phyloP scores from a whole-genome alignment of 1,139 yeast genomes.

The Debaryomyces subglobosus region DNA sequence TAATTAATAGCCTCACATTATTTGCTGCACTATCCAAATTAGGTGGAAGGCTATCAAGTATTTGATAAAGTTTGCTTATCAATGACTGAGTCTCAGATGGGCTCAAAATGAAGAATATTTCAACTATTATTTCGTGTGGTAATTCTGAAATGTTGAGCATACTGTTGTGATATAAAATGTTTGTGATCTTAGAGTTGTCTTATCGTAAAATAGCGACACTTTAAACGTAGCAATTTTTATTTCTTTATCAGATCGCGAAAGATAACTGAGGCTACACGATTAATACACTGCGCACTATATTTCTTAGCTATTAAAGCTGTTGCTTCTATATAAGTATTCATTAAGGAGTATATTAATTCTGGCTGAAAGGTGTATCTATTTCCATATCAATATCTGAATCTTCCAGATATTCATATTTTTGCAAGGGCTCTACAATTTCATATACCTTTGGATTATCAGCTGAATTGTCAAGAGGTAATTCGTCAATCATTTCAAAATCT shows the following conservation, averaged over 20 bases:
- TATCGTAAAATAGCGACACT: background rate
- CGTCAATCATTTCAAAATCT: slow-evolving; percentile 34
- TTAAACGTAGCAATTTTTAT: background rate
- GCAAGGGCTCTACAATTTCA: background rate
- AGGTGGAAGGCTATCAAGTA: background rate
- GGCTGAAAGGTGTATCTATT: background rate
- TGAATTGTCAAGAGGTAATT: slow-evolving; percentile 8
- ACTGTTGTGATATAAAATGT: background rate
- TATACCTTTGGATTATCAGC: background rate
- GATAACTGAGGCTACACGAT: background rate
- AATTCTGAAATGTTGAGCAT: slow-evolving; percentile 14
- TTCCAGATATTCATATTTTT: background rate
- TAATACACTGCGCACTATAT: too few relatives aligned
- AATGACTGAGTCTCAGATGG: slow-evolving; percentile 23
- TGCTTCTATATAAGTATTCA: background rate
- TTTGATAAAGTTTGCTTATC: slow-evolving; percentile 1
- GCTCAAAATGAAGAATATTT: slow-evolving; percentile 24
- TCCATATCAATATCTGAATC: slow-evolving; percentile 3
- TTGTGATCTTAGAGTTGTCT: background rate
- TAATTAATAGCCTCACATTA: slow-evolving; percentile 8
- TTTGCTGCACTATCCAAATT: background rate
- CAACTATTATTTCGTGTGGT: slow-evolving; percentile 31
- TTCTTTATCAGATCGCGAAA: background rate
- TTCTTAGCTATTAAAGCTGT: too few relatives aligned
- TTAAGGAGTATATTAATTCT: background rate